Conservation (phyloP, 106 monocot species). For the Acorus gramineus region DNA sequence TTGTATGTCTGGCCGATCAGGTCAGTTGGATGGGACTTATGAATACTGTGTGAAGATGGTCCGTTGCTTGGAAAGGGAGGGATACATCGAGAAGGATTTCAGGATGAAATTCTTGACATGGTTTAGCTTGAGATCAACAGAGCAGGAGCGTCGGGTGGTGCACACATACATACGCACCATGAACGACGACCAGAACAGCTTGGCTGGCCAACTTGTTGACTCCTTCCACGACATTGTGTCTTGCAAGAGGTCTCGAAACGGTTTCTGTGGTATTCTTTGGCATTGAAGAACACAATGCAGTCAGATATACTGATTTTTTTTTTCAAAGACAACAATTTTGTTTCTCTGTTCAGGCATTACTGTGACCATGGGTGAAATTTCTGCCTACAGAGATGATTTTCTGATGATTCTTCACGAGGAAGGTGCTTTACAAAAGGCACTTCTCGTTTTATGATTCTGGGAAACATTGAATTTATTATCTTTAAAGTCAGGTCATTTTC, state of each 20-base stretch:
- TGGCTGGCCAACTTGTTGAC: slow-evolving; percentile 83
- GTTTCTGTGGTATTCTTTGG: slow-evolving; percentile 86
- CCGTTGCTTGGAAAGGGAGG: slow-evolving; percentile 54
- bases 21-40: slow-evolving; percentile 48
- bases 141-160: slow-evolving; percentile 72
- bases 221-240: slow-evolving; percentile 65
- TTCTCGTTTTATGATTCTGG: no score
- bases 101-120: slow-evolving; percentile 48
- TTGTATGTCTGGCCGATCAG: slow-evolving; percentile 21
- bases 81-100: slow-evolving; percentile 37
- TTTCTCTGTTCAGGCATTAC: no score
- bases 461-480: no score
- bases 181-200: slow-evolving; percentile 65
- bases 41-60: slow-evolving; percentile 69
- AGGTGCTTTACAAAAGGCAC: no score
- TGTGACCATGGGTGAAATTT: no score
- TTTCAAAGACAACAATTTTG: no score
- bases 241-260: slow-evolving; percentile 53
- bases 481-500: no score
- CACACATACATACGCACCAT: slow-evolving; percentile 75
- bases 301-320: no score
- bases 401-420: no score
- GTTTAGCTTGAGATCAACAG: slow-evolving; percentile 38
- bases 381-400: no score
- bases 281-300: slow-evolving; percentile 23